Evolutionary conservation across 345 rosid genomes (phyloP).

Genomic region (Hypericum perforatum): DNA sequence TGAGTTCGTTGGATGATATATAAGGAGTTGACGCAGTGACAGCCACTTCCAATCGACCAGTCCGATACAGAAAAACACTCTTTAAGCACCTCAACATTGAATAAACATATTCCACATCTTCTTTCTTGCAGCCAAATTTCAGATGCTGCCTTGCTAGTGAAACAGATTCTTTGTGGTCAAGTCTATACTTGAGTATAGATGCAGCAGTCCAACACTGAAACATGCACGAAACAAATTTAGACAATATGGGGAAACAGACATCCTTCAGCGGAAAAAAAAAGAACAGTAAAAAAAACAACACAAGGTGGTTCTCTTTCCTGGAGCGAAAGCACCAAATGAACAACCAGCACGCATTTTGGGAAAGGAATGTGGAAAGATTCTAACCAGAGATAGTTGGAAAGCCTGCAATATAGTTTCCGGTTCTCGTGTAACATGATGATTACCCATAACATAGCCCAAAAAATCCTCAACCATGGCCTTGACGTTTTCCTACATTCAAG

Average conservation of each 20-base stretch:
- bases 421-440: conserved; percentile 49
- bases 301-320: too few relatives aligned
- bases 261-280: too few relatives aligned
- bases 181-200: conserved; percentile 51
- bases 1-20: conserved; percentile 11
- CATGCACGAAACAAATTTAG: neutral
- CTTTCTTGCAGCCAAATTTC: conserved; percentile 50
- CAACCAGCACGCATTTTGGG: neutral
- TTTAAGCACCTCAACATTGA: conserved; percentile 48
- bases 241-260: too few relatives aligned
- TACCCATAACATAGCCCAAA: conserved; percentile 62
- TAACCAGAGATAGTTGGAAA: conserved; percentile 77
- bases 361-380: conserved; percentile 14
- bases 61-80: conserved; percentile 37
- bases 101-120: conserved; percentile 51
- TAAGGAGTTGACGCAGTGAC: conserved; percentile 21
- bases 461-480: conserved; percentile 44
- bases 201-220: conserved; percentile 87
- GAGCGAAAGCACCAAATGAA: too few relatives aligned
- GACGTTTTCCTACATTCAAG: conserved; percentile 51
- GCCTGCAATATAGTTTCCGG: conserved; percentile 60
- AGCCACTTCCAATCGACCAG: conserved; percentile 20
- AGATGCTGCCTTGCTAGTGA: conserved; percentile 54
- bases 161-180: conserved; percentile 54
- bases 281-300: too few relatives aligned